Conservation (phyloP, 768 basidiomycete genomes). For the Auriscalpium vulgare region DNA sequence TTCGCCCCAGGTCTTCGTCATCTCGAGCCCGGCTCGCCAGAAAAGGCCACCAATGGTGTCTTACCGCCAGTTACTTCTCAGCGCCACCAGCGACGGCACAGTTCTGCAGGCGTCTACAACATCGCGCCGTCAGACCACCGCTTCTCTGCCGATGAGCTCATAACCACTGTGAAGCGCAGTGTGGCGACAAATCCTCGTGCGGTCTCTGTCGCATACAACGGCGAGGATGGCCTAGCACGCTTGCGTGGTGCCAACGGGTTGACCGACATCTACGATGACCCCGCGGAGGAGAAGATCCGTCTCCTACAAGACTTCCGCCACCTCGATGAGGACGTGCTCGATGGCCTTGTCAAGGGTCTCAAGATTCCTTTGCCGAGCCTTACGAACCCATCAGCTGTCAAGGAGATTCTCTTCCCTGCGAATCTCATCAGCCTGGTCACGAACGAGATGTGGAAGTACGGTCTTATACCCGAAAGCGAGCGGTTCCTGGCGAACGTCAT, state of each 20-base stretch:
- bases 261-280: conserved; percentile 77
- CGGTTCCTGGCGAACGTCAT: conserved; percentile 97
- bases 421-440: conserved; percentile 95
- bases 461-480: conserved; percentile 93
- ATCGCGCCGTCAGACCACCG: conserved; percentile 54
- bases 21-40: conserved; percentile 31
- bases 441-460: conserved; percentile 99
- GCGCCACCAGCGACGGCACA: conserved; percentile 77
- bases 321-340: conserved; percentile 88
- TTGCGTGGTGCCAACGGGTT: conserved; percentile 56
- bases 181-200: conserved; percentile 73
- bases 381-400: conserved; percentile 86
- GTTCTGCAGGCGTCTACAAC: conserved; percentile 73
- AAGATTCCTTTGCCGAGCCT: conserved; percentile 90
- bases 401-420: conserved; percentile 98
- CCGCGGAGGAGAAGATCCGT: conserved; percentile 91
- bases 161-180: conserved; percentile 64
- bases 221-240: conserved; percentile 66
- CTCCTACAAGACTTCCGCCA: conserved; percentile 86
- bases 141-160: conserved; percentile 69
- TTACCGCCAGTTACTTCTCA: conserved; percentile 26
- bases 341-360: conserved; percentile 82
- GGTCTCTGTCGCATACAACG: conserved; percentile 83
- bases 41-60: conserved; percentile 31
- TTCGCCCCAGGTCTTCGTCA: conserved; percentile 74